Evolutionary conservation across 371 early-diverging fungal species (phyloP), one percentile per base, ranked within the genome.

Genomic region (Mucor racemosus): DNA sequence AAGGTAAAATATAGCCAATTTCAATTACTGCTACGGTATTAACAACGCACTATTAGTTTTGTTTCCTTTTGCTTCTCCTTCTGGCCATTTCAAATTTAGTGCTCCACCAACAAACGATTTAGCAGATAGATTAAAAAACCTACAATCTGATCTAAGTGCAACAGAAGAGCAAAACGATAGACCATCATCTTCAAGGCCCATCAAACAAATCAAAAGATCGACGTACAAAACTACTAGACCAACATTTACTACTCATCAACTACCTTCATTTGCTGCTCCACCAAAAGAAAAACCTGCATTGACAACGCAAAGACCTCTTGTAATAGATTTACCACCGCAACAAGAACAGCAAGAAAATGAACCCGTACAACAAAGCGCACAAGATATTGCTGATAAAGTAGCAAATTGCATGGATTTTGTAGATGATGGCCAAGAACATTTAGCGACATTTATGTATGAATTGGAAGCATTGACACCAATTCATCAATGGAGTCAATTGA

Each of bases 401-500:
- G 0, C 41, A n/a, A 35, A 40, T 19, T 34, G 42, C 15, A 21
- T 40, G 50, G 7, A 34, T 0, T 53, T 53, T 53, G 31, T 6
- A 5, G 53, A 42, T 21, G 21, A 42, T 11, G 58, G 33, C 0
- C 35, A 44, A 7, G 36, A 57, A 35, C 41, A 53, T 33, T 14
- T 46, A 5, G 46, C 58, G 7, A 65, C 31, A 19, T 41, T 40
- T 48, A 6, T 48, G 33, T 35, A 50, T 50, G 31, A 34, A 19
- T 34, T 55, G 19, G 58, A 67, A 14, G 14, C 53, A 31, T 5
- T 53, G 31, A 53, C 53, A 14, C 31, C 53, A 4, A 14, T 50
- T 19, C 53, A 60, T 4, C 71, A 77, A 33, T 83, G 84, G 79
- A 39, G 55, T n/a, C 46, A 65, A 9, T 48, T 83, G 13, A 76